A percentile compares a stretch with the other conserved stretches of the same genome.
phyloP scores from a whole-genome alignment of 768 basidiomycete genomes.

The Auriscalpium vulgare region DNA sequence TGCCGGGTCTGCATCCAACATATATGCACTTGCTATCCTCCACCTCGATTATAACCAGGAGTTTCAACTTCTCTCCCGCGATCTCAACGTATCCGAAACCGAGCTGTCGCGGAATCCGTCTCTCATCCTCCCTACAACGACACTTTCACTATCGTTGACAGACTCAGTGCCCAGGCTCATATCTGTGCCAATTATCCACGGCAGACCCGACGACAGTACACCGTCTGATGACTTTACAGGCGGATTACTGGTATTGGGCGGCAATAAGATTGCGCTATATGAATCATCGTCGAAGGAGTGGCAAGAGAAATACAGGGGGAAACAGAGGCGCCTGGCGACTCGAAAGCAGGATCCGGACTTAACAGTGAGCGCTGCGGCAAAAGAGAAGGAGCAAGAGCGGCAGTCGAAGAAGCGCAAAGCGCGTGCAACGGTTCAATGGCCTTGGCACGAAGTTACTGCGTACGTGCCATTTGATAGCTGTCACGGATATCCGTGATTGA shows the following conservation, averaged over 20 bases:
- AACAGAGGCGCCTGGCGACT: constrained; percentile 40
- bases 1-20: constrained; percentile 36
- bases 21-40: constrained; percentile 56
- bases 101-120: constrained; percentile 47
- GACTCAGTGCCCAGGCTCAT: constrained; percentile 20
- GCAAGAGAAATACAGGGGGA: constrained; percentile 47
- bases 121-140: constrained; percentile 40
- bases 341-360: constrained; percentile 40
- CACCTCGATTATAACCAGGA: constrained; percentile 54
- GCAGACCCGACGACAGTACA: constrained; percentile 16
- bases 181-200: constrained; percentile 28
- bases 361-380: constrained; percentile 37
- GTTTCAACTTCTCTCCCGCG: constrained; percentile 56
- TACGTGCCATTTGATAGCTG: constrained; percentile 26
- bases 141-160: constrained; percentile 36
- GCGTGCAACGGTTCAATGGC: constrained; percentile 57
- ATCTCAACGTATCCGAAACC: constrained; percentile 38
- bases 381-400: constrained; percentile 48
- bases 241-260: constrained; percentile 67
- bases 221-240: constrained; percentile 33
- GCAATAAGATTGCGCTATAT: constrained; percentile 53
- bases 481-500: not conserved
- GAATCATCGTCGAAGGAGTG: constrained; percentile 42
- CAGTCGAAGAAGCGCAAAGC: constrained; percentile 49
- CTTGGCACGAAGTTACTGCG: constrained; percentile 68